These are phyloP conservation scores for Rhodotorula sp. DNA, from an alignment of 1,284 basidiomycete genomes.

Conservation along the genomic window DNA sequence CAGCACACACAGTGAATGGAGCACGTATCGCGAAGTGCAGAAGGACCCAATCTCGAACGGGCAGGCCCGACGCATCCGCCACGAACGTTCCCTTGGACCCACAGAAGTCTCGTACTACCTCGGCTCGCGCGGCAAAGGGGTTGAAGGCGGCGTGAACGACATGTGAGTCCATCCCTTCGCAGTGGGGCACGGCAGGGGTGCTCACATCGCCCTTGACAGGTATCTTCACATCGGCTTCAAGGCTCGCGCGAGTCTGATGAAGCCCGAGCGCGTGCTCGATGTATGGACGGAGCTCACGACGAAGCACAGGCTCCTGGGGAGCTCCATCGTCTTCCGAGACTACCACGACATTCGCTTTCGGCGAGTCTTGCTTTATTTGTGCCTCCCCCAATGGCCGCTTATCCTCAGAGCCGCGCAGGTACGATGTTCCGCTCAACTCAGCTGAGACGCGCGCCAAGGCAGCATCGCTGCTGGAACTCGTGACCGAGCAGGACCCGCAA, in stretches of 20 bases:
- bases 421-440: constrained; percentile 55
- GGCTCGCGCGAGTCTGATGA: constrained; percentile 56
- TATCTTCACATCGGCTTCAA: constrained; percentile 62
- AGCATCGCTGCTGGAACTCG: constrained; percentile 58
- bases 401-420: constrained; percentile 51
- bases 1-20: constrained; percentile 21
- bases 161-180: constrained; percentile 59
- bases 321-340: constrained; percentile 55
- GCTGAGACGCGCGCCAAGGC: constrained; percentile 59
- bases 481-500: constrained; percentile 38
- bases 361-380: constrained; percentile 52
- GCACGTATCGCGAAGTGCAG: neutral
- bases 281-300: constrained; percentile 69
- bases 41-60: too few relatives aligned
- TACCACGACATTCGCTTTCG: constrained; percentile 68
- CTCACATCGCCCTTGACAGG: constrained; percentile 58
- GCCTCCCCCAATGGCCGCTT: rapidly evolving
- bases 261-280: constrained; percentile 57
- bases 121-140: constrained; percentile 31
- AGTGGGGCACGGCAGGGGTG: rapidly evolving
- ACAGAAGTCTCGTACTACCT: constrained; percentile 42
- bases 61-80: neutral
- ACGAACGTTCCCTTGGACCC: constrained; percentile 35
- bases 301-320: constrained; percentile 68
- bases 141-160: constrained; percentile 69